Conservation (phyloP, 176 grass and related monocot species). For the Otatea glauca region DNA sequence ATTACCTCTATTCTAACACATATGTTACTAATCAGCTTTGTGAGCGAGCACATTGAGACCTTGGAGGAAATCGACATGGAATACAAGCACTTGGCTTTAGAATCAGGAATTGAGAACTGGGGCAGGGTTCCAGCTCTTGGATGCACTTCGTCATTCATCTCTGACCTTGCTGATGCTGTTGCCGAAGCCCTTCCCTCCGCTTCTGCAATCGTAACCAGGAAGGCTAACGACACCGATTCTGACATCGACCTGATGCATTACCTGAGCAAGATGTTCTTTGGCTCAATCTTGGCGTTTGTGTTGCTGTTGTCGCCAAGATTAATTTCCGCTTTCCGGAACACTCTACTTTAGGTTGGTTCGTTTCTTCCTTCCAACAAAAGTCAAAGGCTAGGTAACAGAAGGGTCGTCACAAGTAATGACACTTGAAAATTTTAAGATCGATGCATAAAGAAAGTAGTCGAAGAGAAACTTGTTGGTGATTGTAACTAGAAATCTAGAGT, state of each 20-base stretch:
- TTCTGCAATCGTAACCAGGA: conserved; percentile 45
- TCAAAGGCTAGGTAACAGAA: not conserved
- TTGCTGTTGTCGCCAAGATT: conserved; percentile 76
- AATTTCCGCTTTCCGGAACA: conserved; percentile 66
- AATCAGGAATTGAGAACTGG: conserved; percentile 94
- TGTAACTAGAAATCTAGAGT: conserved; percentile 26
- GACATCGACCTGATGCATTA: conserved; percentile 60
- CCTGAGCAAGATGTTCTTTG: conserved; percentile 72
- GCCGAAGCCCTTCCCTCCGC: conserved; percentile 76
- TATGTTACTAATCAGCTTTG: conserved; percentile 64
- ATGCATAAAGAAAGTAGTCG: not conserved
- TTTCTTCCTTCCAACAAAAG: not conserved
- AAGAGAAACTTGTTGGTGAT: not conserved
- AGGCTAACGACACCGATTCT: conserved; percentile 11
- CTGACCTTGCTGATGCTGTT: conserved; percentile 79
- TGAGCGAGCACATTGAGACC: conserved; percentile 98
- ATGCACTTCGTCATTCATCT: conserved; percentile 76
- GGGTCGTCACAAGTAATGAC: not conserved
- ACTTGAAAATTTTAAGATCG: not conserved
- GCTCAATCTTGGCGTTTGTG: conserved; percentile 75
- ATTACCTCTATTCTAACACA: not conserved
- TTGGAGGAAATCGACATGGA: conserved; percentile 99
- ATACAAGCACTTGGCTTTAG: conserved; percentile 90
- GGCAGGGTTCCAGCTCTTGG: conserved; percentile 91
- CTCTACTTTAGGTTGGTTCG: conserved; percentile 44